Evolutionary conservation across 805 yeast genomes (phyloP).

Genomic region (Ogataea pignaliae): DNA sequence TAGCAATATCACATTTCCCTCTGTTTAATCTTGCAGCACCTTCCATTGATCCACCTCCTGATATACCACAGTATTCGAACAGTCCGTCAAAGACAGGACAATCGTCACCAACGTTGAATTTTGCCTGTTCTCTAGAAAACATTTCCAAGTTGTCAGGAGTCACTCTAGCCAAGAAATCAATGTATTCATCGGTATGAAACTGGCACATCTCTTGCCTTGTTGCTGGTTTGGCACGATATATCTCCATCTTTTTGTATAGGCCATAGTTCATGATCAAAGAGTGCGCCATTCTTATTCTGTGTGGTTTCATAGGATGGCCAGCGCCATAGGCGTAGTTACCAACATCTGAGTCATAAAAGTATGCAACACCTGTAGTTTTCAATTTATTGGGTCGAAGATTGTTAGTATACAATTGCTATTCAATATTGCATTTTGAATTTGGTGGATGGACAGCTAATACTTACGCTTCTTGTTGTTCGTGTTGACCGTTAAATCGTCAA

Average conservation of each 20-base stretch:
- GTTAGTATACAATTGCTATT: conserved; percentile 1
- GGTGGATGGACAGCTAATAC: conserved; percentile 8
- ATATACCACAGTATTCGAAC: conserved; percentile 70
- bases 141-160: conserved; percentile 88
- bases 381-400: too few species aligned
- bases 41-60: conserved; percentile 88
- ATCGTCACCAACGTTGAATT: conserved; percentile 95
- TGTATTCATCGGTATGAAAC: conserved; percentile 96
- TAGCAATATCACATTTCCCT: conserved; percentile 85
- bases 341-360: conserved; percentile 85
- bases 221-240: conserved; percentile 95
- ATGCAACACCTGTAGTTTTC: conserved; percentile 54
- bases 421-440: not conserved
- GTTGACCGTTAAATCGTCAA: conserved; percentile 56
- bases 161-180: conserved; percentile 85
- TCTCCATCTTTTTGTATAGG: conserved; percentile 93
- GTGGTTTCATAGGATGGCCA: conserved; percentile 99
- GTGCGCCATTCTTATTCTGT: conserved; percentile 97
- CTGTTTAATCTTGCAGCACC: conserved; percentile 80
- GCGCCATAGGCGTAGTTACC: conserved; percentile 98
- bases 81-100: conserved; percentile 81
- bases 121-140: conserved; percentile 82
- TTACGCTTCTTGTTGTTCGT: conserved; percentile 47
- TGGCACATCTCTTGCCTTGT: conserved; percentile 98
- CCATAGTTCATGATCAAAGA: conserved; percentile 96